These are phyloP conservation scores for Neurospora africana DNA, from an alignment of 495 filamentous ascomycete genomes.

Conservation along the genomic window DNA sequence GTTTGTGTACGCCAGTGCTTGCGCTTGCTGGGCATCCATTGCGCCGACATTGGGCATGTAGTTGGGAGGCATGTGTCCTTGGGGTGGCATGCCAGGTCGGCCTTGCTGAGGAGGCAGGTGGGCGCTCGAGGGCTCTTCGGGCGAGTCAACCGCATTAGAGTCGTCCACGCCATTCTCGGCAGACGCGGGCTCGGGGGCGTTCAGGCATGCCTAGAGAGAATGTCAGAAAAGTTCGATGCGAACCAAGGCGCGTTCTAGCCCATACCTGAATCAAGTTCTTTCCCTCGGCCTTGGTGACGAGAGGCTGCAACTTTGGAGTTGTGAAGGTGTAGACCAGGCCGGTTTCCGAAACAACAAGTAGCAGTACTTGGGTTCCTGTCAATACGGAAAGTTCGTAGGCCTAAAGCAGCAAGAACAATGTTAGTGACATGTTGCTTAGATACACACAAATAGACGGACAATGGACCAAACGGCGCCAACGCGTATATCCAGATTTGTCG, in stretches of 20 bases:
- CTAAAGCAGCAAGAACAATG: slow-evolving; percentile 36
- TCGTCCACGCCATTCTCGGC: slow-evolving; percentile 87
- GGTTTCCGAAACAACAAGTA: slow-evolving; percentile 96
- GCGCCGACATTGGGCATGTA: slow-evolving; percentile 41
- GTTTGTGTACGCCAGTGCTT: slow-evolving; percentile 50
- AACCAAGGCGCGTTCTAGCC: background rate
- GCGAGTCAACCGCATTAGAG: slow-evolving; percentile 48
- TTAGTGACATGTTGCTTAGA: slow-evolving; percentile 15
- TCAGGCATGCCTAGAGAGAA: slow-evolving; percentile 66
- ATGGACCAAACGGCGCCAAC: background rate
- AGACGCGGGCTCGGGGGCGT: slow-evolving; percentile 88
- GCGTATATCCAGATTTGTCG: background rate
- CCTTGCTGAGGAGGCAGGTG: slow-evolving; percentile 47
- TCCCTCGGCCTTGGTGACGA: slow-evolving; percentile 98
- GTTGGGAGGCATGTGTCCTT: slow-evolving; percentile 40
- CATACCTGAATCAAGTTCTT: slow-evolving; percentile 99
- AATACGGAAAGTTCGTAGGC: slow-evolving; percentile 97
- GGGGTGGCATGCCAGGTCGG: slow-evolving; percentile 37
- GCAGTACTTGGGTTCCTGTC: slow-evolving; percentile 93
- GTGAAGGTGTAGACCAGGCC: slow-evolving; percentile 99
- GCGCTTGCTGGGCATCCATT: slow-evolving; percentile 45
- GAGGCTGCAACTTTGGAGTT: slow-evolving; percentile 95
- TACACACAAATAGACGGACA: background rate
- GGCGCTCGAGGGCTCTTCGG: slow-evolving; percentile 49
- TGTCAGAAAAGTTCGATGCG: slow-evolving; percentile 6